Evolutionary conservation across 768 basidiomycete genomes (phyloP), one percentile per base, ranked within the genome.

Genomic region (Tulasnella sp.): DNA sequence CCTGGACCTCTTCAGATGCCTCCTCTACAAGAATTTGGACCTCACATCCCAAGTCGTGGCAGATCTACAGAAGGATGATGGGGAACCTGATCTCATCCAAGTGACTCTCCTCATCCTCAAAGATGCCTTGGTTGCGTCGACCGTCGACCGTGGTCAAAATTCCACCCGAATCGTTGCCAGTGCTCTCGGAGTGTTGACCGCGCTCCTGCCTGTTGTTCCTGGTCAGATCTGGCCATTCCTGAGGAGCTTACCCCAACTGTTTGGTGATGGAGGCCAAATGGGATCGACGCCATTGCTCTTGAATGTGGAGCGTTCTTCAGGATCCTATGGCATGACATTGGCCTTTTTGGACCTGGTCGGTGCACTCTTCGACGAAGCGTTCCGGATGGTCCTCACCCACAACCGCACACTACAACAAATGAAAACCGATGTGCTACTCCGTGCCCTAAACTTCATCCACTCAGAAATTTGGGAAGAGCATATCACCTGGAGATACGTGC

Each of bases 391-490:
- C 14, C 83, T 87, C 27, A 81, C 80, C n/a, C 71, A 91, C 71
- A 91, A 91, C 73, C 84, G 89, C 8, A 90, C 89, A 42, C 87
- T 92, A 44, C 91, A 89, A 75, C 91, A 91, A 82, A 86, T 96
- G 77, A 96, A 96, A 83, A 93, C 94, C 82, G 94, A 95, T 79
- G 95, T 96, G 6, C 87, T 97, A 34, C 85, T 93, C 73, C 91
- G 94, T 44, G 95, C 94, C 0, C 88, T 91, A 18, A 88, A 88
- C 6, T 95, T 96, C 81, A 89, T 97, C 12, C 94, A 96, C 82
- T 89, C 90, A 10, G 94, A 97, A 84, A 91, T 97, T 27, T 98
- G 96, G 96, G 89, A 92, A 0, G 92, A 93, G 82, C 93, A 95
- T 84, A 84, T 91, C 52, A 90, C 91, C 2, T 98, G 96, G 96